Evolutionary conservation across 2,329 filamentous ascomycete species (phyloP).

Genomic region (Colletotrichum gigasporum): DNA sequence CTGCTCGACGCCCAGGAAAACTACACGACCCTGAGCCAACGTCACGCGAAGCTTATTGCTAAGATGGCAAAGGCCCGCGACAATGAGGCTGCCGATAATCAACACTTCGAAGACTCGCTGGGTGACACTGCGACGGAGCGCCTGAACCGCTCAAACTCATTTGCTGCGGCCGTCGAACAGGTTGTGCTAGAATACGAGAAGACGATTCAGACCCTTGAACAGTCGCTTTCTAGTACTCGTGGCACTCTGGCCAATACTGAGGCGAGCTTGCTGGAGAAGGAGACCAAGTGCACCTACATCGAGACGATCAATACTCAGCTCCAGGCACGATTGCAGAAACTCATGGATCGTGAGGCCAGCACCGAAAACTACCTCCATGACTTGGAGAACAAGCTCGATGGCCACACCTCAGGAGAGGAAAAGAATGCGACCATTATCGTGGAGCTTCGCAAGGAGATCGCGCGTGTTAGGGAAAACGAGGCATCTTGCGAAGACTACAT

Average conservation of each 20-base stretch:
- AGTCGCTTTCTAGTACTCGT: constrained; percentile 89
- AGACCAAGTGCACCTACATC: constrained; percentile 91
- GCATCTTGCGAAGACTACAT: constrained; percentile 95
- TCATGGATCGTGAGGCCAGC: constrained; percentile 88
- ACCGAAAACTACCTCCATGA: constrained; percentile 95
- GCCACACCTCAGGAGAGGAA: constrained; percentile 90
- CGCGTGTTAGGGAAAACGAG: constrained; percentile 89
- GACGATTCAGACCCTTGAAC: constrained; percentile 93
- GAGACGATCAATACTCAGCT: constrained; percentile 93
- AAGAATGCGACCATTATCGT: constrained; percentile 86
- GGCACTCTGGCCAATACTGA: constrained; percentile 85
- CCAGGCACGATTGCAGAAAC: constrained; percentile 88
- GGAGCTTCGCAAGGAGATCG: constrained; percentile 91
- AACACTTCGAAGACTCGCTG: constrained; percentile 67
- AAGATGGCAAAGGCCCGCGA: constrained; percentile 90
- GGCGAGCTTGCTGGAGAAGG: constrained; percentile 87
- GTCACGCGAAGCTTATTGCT: constrained; percentile 94
- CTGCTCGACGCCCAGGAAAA: constrained; percentile 93
- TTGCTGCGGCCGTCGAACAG: constrained; percentile 94
- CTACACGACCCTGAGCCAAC: constrained; percentile 88
- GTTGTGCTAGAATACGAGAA: constrained; percentile 98
- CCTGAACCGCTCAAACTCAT: constrained; percentile 93
- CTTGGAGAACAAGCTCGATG: constrained; percentile 88
- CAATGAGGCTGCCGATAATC: constrained; percentile 68
- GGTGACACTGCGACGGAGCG: constrained; percentile 87